phyloP scores from a whole-genome alignment of 176 grass and related monocot genomes.

The Ensete ventricosum region DNA sequence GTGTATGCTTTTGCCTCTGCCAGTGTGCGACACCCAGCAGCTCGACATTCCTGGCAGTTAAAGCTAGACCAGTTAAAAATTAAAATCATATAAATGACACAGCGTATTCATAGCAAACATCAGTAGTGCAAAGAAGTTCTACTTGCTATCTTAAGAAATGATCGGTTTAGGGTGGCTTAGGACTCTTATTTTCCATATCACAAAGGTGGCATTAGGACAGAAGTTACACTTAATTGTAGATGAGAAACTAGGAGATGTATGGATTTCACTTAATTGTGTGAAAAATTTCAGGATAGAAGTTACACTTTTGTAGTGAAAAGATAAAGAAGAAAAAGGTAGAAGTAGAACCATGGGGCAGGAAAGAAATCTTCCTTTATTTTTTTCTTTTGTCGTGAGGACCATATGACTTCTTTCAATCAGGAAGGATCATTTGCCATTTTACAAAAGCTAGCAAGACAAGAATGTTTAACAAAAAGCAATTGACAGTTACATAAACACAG shows the following conservation, averaged over 20 bases:
- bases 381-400: no score
- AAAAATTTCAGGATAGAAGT: background rate
- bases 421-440: background rate
- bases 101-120: background rate
- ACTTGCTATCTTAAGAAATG: background rate
- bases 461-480: background rate
- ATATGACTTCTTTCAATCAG: background rate
- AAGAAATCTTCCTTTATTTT: no score
- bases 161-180: background rate
- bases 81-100: background rate
- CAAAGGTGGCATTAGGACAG: background rate
- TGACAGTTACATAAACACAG: background rate
- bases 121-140: background rate
- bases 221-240: no score
- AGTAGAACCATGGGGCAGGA: background rate
- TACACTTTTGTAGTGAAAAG: background rate
- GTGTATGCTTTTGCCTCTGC: conserved; percentile 73
- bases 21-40: conserved; percentile 68
- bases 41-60: conserved; percentile 59
- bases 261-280: background rate
- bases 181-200: background rate
- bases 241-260: no score
- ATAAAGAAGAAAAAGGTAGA: background rate
- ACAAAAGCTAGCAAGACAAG: background rate
- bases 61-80: background rate